Percentiles rank a stretch among this genome's conserved stretches.
Evolutionary conservation across 495 filamentous ascomycete species (phyloP).

Genomic region (Achaetomiella virescens): DNA sequence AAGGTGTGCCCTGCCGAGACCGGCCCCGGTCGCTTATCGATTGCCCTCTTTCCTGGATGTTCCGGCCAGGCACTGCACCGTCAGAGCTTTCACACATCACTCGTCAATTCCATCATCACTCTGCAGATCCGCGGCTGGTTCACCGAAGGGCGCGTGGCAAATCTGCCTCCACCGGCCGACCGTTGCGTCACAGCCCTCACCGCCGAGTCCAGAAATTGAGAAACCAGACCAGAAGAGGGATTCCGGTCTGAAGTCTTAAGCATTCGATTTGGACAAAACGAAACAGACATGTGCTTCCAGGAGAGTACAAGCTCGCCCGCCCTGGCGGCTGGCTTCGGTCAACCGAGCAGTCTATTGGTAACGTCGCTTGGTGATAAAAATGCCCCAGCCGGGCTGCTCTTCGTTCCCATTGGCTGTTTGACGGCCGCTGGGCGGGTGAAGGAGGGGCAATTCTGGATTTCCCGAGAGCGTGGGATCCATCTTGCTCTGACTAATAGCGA

Average conservation of each 20-base stretch:
- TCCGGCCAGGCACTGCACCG: background rate
- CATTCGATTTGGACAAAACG: too few species aligned
- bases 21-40: background rate
- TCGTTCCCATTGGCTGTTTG: slow-evolving; percentile 17
- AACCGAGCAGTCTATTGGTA: slow-evolving; percentile 19
- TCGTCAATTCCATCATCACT: slow-evolving; percentile 1
- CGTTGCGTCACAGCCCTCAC: background rate
- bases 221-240: background rate
- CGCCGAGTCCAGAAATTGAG: background rate
- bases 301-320: too few species aligned
- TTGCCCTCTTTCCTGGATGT: background rate
- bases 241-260: too few species aligned
- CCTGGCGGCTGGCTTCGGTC: too few species aligned
- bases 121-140: slow-evolving; percentile 6
- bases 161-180: background rate
- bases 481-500: slow-evolving; percentile 19
- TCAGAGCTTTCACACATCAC: too few species aligned
- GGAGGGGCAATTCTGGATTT: slow-evolving; percentile 24
- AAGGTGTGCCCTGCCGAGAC: background rate
- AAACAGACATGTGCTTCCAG: too few species aligned
- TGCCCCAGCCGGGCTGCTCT: slow-evolving; percentile 4
- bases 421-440: background rate
- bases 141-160: slow-evolving; percentile 4
- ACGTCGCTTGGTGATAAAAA: slow-evolving; percentile 26
- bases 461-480: slow-evolving; percentile 26